These are phyloP conservation scores for Fusarium tupiense DNA, from an alignment of 2,329 filamentous ascomycete genomes.

Conservation along the genomic window DNA sequence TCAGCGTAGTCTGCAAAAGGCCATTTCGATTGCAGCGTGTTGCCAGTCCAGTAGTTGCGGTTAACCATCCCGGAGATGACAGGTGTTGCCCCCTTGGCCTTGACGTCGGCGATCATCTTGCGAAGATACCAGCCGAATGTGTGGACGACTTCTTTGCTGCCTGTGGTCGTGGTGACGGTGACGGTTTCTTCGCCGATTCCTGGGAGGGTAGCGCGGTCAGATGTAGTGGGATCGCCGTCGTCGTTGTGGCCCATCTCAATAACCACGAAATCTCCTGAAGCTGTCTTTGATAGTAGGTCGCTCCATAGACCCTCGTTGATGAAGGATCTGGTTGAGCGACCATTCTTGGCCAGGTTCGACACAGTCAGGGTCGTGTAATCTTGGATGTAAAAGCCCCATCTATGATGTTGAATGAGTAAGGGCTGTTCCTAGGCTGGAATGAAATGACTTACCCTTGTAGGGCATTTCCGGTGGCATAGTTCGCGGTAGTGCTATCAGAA, in stretches of 20 bases:
- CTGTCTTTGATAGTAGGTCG: neutral
- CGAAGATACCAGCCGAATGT: neutral
- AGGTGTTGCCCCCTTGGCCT: neutral
- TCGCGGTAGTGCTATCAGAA: neutral
- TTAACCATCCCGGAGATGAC: neutral
- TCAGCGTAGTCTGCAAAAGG: neutral
- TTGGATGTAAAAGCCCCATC: neutral
- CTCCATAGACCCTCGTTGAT: neutral
- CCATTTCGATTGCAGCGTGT: neutral
- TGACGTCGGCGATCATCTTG: neutral
- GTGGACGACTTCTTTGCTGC: neutral
- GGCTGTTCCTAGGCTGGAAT: rapidly evolving
- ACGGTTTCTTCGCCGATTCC: neutral
- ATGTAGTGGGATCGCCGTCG: neutral
- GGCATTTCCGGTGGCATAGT: neutral
- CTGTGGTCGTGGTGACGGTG: neutral
- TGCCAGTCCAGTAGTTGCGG: neutral
- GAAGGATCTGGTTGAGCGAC: neutral
- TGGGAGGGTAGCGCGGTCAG: neutral
- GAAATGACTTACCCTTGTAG: rapidly evolving
- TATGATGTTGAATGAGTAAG: neutral
- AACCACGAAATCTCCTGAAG: neutral
- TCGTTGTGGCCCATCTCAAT: neutral
- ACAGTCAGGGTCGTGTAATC: neutral
- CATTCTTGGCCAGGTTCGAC: neutral